Base-by-base conservation (phyloP, 1,284 basidiomycete species). In the Coniferiporia sulphurascens region DNA sequence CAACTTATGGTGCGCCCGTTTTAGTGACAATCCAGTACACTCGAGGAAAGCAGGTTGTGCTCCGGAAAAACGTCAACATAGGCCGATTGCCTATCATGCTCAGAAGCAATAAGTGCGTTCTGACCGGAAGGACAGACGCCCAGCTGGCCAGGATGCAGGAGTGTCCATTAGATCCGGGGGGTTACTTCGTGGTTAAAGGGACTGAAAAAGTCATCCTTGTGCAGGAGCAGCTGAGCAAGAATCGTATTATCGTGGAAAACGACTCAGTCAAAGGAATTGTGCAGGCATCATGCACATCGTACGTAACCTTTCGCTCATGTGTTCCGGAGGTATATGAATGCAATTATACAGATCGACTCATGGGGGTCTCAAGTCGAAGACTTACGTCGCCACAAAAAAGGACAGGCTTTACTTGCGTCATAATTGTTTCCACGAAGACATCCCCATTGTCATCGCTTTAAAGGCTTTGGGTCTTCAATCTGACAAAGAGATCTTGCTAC, bases 121-220 rank as follows among this genome's bases (percentile, higher is more conserved):
- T 99, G 63, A 88, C 88, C 10, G 87, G 86, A 10, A 84, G 85
- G 68, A 85, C 78, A 13, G 91, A 95, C 61, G 82, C 84, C 21
- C 86, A 95, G 66, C 80, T 99, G 15, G 95, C 95, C 19, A 80
- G 84, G 52, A 95, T 98, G 92, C 89, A 85, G 35, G 97, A 99
- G 73, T 99, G 97, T 71, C 97, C 97, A 0, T 78, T 99, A 61
- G 98, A 99, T 75, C 97, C 97, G 2, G 97, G 97, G 19, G 97
- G 97, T 6, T 99, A 99, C 73, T 99, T 99, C 74, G 91, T 99
- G 60, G 96, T 99, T 55, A 98, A 97, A 73, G 97, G 97, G 12
- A 99, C 98, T 17, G 97, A 99, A 75, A 99, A 99, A 78, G 97
- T 99, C 68, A 99, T 99, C 65, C 80, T 99, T 60, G 96, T 99